These are phyloP conservation scores for Phaeophleospora eucalypticola DNA, from an alignment of 2,329 filamentous ascomycete species.

Conservation along the genomic window DNA sequence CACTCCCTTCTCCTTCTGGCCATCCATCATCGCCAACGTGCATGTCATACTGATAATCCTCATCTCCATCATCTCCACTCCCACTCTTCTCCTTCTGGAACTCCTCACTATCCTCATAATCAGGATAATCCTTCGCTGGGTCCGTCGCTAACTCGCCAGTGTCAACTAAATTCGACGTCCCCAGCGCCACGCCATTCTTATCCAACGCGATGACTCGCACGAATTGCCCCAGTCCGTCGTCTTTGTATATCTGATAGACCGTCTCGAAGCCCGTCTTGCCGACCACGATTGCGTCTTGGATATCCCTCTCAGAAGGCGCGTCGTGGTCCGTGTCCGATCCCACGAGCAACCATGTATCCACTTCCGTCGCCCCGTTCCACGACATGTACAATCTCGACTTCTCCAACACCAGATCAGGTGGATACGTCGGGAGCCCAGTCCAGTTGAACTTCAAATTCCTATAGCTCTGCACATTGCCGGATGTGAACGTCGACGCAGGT, in stretches of 20 bases:
- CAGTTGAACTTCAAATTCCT: conserved; percentile 51
- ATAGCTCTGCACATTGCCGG: conserved; percentile 43
- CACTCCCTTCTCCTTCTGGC: neutral
- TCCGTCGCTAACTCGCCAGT: conserved; percentile 8
- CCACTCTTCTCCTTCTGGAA: conserved; percentile 1
- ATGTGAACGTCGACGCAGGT: conserved; percentile 42
- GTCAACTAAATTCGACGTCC: conserved; percentile 13
- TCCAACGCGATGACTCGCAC: conserved; percentile 25
- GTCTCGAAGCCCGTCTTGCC: conserved; percentile 19
- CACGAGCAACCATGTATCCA: conserved; percentile 46
- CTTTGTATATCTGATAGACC: conserved; percentile 3
- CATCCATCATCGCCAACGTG: neutral
- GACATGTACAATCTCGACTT: conserved; percentile 43
- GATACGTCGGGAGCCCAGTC: conserved; percentile 33
- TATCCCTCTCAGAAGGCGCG: conserved; percentile 5
- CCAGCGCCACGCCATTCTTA: conserved; percentile 11
- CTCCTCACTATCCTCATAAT: neutral
- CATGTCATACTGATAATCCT: conserved; percentile 1
- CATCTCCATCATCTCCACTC: conserved; percentile 1
- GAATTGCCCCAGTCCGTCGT: conserved; percentile 12
- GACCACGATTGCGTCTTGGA: conserved; percentile 11
- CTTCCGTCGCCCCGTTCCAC: conserved; percentile 46
- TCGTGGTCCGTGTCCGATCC: conserved; percentile 16
- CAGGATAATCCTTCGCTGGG: neutral
- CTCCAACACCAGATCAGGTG: conserved; percentile 26